Evolutionary conservation across 768 basidiomycete species (phyloP), one percentile per base, ranked within the genome.

Genomic region (Amylocystis lapponica): DNA sequence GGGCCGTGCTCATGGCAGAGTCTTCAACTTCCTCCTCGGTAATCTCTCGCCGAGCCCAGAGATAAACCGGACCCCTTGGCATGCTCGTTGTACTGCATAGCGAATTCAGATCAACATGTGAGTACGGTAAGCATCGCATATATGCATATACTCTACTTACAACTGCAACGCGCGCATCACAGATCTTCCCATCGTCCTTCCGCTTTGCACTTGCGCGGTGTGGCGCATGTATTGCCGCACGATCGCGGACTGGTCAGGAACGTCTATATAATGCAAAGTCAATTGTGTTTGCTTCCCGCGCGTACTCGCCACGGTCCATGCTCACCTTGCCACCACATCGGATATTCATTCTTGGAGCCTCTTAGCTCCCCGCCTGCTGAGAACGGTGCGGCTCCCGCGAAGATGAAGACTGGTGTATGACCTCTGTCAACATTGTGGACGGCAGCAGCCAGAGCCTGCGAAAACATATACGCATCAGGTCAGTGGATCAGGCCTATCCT

Each of bases 201-300:
- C 73, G 44, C 76, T 78, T 22, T 69, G 50, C 2, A 87, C 74
- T 46, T 86, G 79, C 0, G 73, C 69, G 0, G 77, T 72, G 53
- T 75, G 74, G 9, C 83, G 69, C 83, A 85, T 86, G 57, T 86
- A 87, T 52, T 84, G 83, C 1, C 85, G 74, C 21, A 85, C 74
- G 41, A 86, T 85, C 4, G 74, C 68, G 1, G 81, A 53, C 51
- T 87, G 85, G 54, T 86, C 85, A n/a, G 77, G 78, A 5, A 79
- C 68, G 58, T 86, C 81, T 85, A 29, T 14, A 31, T 17, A 34
- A 16, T 33, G 19, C 12, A 33, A 13, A 4, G 9, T 4, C 14
- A 9, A 17, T n/a, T n/a, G n/a, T n/a, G n/a, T n/a, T n/a, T n/a
- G n/a, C n/a, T n/a, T n/a, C n/a, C n/a, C n/a, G n/a, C n/a, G n/a